Percentiles rank a stretch among this genome's conserved stretches.
Evolutionary conservation across 148 eudicot species (phyloP).

Genomic region (Amaranthus cruentus): DNA sequence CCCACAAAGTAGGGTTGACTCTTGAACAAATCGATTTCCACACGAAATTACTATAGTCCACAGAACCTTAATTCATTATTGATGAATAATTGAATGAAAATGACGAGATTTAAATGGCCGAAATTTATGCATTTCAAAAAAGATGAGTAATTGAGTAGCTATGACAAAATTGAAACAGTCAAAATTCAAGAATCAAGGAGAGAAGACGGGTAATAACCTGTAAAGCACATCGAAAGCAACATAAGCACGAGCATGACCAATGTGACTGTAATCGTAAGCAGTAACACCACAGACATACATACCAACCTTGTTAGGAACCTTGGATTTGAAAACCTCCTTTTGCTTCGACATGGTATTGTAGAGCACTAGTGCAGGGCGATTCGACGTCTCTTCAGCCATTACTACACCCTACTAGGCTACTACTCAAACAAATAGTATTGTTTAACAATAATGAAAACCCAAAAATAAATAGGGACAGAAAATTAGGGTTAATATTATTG

Average conservation of each 20-base stretch:
- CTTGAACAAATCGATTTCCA: neutral
- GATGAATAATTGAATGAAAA: neutral
- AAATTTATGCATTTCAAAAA: neutral
- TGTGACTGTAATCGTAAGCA: slow-evolving; percentile 66
- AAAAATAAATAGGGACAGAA: no score
- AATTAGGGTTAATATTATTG: no score
- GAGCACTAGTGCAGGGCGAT: slow-evolving; percentile 27
- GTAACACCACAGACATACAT: slow-evolving; percentile 93
- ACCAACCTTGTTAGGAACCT: slow-evolving; percentile 48
- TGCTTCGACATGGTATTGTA: slow-evolving; percentile 58
- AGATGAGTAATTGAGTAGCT: no score
- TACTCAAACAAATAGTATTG: no score
- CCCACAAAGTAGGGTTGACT: neutral
- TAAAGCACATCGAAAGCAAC: slow-evolving; percentile 78
- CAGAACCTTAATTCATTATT: no score
- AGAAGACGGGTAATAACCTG: slow-evolving; percentile 29
- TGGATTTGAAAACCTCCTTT: slow-evolving; percentile 55
- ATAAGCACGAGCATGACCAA: slow-evolving; percentile 89
- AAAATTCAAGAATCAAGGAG: neutral
- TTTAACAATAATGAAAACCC: no score
- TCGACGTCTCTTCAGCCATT: slow-evolving; percentile 25
- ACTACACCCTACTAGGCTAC: neutral
- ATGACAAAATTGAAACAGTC: no score
- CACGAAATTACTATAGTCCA: neutral
- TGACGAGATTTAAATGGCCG: neutral